These are phyloP conservation scores for Dendryphion nanum DNA, from an alignment of 2,329 filamentous ascomycete species.

Conservation along the genomic window DNA sequence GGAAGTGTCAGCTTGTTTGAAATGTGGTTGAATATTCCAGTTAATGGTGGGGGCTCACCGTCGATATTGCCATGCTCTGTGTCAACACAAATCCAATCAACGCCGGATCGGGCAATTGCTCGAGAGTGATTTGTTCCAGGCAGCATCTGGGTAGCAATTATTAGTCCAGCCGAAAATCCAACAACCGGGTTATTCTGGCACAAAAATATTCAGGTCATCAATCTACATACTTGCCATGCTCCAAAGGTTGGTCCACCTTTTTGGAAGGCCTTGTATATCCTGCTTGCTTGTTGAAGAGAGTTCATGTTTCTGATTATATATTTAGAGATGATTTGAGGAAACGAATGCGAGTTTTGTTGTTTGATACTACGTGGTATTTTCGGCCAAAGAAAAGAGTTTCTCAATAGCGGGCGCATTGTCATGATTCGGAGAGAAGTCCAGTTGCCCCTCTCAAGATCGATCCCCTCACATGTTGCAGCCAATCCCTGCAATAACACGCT, in stretches of 20 bases:
- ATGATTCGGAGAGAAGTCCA: conserved; percentile 1
- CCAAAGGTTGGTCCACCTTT: conserved; percentile 53
- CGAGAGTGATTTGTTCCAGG: conserved; percentile 55
- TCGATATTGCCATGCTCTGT: conserved; percentile 58
- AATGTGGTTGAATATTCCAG: not conserved
- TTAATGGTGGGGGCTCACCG: no score
- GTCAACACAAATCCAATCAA: conserved; percentile 57
- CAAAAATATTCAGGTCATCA: not conserved
- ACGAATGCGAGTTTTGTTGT: no score
- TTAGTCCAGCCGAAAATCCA: not conserved
- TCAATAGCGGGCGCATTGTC: not conserved
- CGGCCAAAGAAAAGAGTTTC: no score
- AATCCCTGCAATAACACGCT: not conserved
- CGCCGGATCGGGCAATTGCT: conserved; percentile 52
- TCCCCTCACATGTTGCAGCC: no score
- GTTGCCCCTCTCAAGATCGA: no score
- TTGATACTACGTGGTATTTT: no score
- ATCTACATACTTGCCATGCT: conserved; percentile 54
- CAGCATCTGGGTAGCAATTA: conserved; percentile 40
- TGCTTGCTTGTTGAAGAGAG: conserved; percentile 54
- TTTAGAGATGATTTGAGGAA: no score
- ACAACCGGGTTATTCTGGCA: not conserved
- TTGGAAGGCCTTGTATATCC: conserved; percentile 52
- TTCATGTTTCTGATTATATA: conserved; percentile 36
- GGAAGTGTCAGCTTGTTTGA: not conserved